phyloP scores from a whole-genome alignment of 768 basidiomycete species.

The Mycena crocata region DNA sequence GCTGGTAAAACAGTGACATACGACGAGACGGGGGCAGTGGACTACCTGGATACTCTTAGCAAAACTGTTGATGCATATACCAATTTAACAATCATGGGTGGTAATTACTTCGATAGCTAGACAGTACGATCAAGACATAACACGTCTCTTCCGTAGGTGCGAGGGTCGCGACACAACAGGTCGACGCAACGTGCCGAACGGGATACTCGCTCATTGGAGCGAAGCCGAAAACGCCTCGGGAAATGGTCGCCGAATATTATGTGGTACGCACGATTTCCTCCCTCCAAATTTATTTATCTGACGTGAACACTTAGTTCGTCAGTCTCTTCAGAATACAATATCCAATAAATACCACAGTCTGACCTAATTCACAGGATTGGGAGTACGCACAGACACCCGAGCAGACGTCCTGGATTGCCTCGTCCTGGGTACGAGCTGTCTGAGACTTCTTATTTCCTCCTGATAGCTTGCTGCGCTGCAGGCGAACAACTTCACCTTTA shows the following conservation, averaged over 20 bases:
- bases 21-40: constrained; percentile 60
- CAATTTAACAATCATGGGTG: constrained; percentile 56
- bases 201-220: constrained; percentile 65
- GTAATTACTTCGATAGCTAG: constrained; percentile 42
- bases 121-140: neutral
- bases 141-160: constrained; percentile 46
- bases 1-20: constrained; percentile 48
- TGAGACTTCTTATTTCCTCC: neutral
- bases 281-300: neutral
- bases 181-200: constrained; percentile 65
- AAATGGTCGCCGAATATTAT: constrained; percentile 68
- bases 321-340: neutral
- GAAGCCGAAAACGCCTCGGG: constrained; percentile 57
- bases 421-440: constrained; percentile 62
- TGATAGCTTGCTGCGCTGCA: constrained; percentile 29
- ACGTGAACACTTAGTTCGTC: neutral
- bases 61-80: constrained; percentile 53
- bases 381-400: constrained; percentile 73
- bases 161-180: constrained; percentile 57
- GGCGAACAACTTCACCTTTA: constrained; percentile 74
- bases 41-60: constrained; percentile 61
- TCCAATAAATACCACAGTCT: neutral
- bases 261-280: constrained; percentile 47
- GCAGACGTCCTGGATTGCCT: constrained; percentile 72
- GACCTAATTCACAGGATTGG: neutral